Conservation (phyloP, 2,329 filamentous ascomycete species). For the Amauroascus niger region DNA sequence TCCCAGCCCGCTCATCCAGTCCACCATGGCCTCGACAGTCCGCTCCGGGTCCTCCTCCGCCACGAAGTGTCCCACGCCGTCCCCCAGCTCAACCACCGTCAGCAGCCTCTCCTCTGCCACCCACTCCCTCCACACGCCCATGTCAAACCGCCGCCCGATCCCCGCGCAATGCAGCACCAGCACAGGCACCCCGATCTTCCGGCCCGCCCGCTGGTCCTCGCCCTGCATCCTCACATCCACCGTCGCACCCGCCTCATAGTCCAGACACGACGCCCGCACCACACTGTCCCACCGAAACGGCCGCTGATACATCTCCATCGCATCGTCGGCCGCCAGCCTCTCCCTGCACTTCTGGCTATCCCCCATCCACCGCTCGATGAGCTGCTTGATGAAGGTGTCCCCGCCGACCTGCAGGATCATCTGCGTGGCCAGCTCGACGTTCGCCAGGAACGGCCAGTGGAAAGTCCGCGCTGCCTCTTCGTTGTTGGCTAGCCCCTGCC, state of each 20-base stretch:
- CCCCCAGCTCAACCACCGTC: constrained; percentile 29
- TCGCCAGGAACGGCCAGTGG: constrained; percentile 46
- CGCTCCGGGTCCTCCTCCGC: constrained; percentile 38
- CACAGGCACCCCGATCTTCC: constrained; percentile 36
- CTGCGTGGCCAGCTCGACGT: constrained; percentile 35
- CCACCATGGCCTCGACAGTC: constrained; percentile 16
- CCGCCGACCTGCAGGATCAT: constrained; percentile 39
- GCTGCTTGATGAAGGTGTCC: constrained; percentile 29
- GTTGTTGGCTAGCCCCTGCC: constrained; percentile 34
- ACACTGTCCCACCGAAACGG: constrained; percentile 36
- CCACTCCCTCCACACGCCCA: constrained; percentile 41
- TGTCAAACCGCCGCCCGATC: constrained; percentile 39
- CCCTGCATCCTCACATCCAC: constrained; percentile 38
- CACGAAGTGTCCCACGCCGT: constrained; percentile 37
- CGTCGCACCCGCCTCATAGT: constrained; percentile 39
- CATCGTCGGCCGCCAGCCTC: constrained; percentile 25
- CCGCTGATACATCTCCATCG: constrained; percentile 37
- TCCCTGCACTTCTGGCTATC: constrained; percentile 15
- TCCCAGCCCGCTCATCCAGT: constrained; percentile 1
- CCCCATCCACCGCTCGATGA: constrained; percentile 27
- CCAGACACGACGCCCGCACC: constrained; percentile 38
- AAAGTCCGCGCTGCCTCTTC: constrained; percentile 34
- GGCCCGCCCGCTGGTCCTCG: constrained; percentile 37
- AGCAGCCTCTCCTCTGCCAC: constrained; percentile 26
- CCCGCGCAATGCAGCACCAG: constrained; percentile 39